Evolutionary conservation across 2,329 filamentous ascomycete species (phyloP).

Genomic region (Sporothrix protearum): DNA sequence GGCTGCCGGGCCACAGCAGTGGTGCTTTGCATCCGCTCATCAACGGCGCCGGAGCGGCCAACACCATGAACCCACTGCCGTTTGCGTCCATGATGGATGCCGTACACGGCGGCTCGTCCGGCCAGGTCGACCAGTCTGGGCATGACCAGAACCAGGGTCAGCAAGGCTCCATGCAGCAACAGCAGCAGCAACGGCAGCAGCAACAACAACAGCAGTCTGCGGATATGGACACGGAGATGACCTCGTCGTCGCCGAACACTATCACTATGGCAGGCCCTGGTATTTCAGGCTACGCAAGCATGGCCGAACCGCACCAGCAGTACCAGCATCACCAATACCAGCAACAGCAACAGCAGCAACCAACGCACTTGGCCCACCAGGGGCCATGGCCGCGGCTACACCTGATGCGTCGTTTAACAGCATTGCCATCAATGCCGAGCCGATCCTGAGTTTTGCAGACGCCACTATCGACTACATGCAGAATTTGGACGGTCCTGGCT

Average conservation of each 20-base stretch:
- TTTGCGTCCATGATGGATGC: conserved; percentile 2
- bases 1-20: conserved; percentile 4
- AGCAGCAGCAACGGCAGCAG: background rate
- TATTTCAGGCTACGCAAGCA: background rate
- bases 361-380: background rate
- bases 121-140: background rate
- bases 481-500: conserved; percentile 29
- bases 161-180: background rate
- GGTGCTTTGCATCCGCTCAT: background rate
- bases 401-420: conserved; percentile 13
- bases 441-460: conserved; percentile 26
- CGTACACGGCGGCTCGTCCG: background rate
- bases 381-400: background rate
- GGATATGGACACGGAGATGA: conserved; percentile 1
- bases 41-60: background rate
- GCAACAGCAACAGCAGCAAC: background rate
- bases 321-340: background rate
- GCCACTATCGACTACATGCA: conserved; percentile 33
- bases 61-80: background rate
- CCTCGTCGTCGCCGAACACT: background rate
- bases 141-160: background rate
- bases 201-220: background rate
- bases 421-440: conserved; percentile 3
- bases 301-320: background rate
- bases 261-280: background rate